phyloP scores from a whole-genome alignment of 2,329 filamentous ascomycete genomes.

The Exophiala sideris region DNA sequence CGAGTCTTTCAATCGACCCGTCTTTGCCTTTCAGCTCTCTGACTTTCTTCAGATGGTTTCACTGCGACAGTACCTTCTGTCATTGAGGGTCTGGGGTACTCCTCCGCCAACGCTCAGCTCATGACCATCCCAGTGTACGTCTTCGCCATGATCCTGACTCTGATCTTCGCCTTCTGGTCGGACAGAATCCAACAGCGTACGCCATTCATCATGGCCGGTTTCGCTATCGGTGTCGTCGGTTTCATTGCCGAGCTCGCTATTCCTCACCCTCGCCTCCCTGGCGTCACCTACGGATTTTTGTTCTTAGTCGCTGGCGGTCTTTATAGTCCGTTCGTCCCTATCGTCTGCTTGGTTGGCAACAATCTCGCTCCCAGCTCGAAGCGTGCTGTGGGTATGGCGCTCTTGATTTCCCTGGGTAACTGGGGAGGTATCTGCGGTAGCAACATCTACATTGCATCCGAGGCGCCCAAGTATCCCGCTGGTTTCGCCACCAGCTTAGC shows the following conservation, averaged over 20 bases:
- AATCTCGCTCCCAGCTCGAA: constrained; percentile 70
- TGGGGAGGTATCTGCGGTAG: constrained; percentile 49
- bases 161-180: constrained; percentile 44
- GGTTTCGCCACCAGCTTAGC: constrained; percentile 38
- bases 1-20: too few species aligned
- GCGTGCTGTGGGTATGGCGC: constrained; percentile 62
- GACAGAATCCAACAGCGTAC: constrained; percentile 58
- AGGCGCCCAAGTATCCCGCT: constrained; percentile 36
- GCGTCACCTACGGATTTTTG: constrained; percentile 35
- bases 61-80: constrained; percentile 34
- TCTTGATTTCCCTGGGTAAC: constrained; percentile 63
- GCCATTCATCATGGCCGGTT: constrained; percentile 61
- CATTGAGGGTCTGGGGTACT: constrained; percentile 41
- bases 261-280: constrained; percentile 42
- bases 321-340: constrained; percentile 56
- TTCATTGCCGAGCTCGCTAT: constrained; percentile 60
- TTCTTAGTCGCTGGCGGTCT: constrained; percentile 59
- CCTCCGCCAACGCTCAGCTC: constrained; percentile 38
- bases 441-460: constrained; percentile 39
- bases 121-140: constrained; percentile 43
- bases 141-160: constrained; percentile 63
- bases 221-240: constrained; percentile 56
- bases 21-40: too few species aligned
- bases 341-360: constrained; percentile 67
- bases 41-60: neutral